Conservation (phyloP, 2,329 filamentous ascomycete genomes). For the Colletotrichum orchidophilum region DNA sequence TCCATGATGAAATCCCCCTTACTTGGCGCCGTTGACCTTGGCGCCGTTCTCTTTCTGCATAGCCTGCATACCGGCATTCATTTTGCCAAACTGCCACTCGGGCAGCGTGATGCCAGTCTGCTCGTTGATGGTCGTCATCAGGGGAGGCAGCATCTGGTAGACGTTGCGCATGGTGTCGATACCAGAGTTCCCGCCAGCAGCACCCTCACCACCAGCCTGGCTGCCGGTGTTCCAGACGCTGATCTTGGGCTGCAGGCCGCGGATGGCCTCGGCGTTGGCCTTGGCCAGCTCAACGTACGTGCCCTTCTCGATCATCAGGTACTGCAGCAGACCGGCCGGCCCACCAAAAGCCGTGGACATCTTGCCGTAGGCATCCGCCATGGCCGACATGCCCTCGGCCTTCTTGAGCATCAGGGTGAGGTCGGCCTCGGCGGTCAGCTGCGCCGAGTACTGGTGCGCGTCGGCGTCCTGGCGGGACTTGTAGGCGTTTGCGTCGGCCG, state of each 20-base stretch:
- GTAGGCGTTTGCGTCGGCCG: conserved; percentile 61
- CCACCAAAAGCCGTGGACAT: conserved; percentile 80
- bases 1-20: background rate
- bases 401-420: conserved; percentile 73
- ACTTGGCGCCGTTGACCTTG: conserved; percentile 18
- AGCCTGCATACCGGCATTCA: conserved; percentile 48
- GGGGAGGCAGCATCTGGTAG: conserved; percentile 84
- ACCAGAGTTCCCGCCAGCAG: conserved; percentile 48
- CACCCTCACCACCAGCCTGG: conserved; percentile 50
- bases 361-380: conserved; percentile 82
- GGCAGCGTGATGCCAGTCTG: conserved; percentile 87
- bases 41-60: conserved; percentile 34
- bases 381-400: conserved; percentile 79
- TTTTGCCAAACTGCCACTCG: conserved; percentile 73
- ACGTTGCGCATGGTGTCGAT: conserved; percentile 80
- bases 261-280: conserved; percentile 79
- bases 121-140: conserved; percentile 87
- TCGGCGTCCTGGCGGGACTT: conserved; percentile 56
- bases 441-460: conserved; percentile 46
- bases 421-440: conserved; percentile 66
- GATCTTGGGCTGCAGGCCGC: conserved; percentile 87
- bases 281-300: conserved; percentile 81
- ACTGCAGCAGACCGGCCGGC: conserved; percentile 80
- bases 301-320: conserved; percentile 87
- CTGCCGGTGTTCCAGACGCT: conserved; percentile 86